Conservation (phyloP, 2,329 filamentous ascomycete species). For the Xylariaceae sp. region DNA sequence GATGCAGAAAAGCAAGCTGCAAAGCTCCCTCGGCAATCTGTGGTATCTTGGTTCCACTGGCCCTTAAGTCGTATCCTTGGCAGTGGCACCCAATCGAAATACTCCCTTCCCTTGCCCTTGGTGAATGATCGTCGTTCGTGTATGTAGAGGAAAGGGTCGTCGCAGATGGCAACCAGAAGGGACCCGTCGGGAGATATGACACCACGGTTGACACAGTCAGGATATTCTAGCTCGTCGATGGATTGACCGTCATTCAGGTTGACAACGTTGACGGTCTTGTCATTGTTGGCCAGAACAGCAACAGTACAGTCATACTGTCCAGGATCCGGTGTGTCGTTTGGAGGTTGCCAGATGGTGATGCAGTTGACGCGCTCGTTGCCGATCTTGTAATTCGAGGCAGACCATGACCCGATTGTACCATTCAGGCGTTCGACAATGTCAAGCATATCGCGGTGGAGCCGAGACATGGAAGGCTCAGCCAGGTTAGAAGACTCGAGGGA, state of each 20-base stretch:
- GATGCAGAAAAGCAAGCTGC: slow-evolving; percentile 76
- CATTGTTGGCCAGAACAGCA: slow-evolving; percentile 86
- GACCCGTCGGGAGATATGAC: slow-evolving; percentile 89
- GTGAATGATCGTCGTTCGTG: slow-evolving; percentile 59
- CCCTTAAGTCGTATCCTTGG: slow-evolving; percentile 60
- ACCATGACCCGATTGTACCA: slow-evolving; percentile 47
- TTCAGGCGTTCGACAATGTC: slow-evolving; percentile 37
- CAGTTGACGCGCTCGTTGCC: slow-evolving; percentile 67
- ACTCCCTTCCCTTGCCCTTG: slow-evolving; percentile 37
- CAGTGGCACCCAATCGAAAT: slow-evolving; percentile 55
- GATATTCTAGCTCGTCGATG: slow-evolving; percentile 72
- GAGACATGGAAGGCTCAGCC: slow-evolving; percentile 40
- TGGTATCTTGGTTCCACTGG: slow-evolving; percentile 56
- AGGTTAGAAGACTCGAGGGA: slow-evolving; percentile 32
- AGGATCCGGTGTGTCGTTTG: slow-evolving; percentile 35
- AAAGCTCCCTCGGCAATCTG: slow-evolving; percentile 69
- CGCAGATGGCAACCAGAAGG: slow-evolving; percentile 80
- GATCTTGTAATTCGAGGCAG: slow-evolving; percentile 56
- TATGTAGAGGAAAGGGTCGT: slow-evolving; percentile 84
- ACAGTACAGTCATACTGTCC: slow-evolving; percentile 56
- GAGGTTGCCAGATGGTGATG: slow-evolving; percentile 65
- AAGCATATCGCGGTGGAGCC: slow-evolving; percentile 38
- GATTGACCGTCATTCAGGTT: slow-evolving; percentile 67
- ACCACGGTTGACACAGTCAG: slow-evolving; percentile 89
- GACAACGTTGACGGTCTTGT: slow-evolving; percentile 85